These are phyloP conservation scores for Solanum dulcamara DNA, from an alignment of 257 asterid genomes.

Conservation along the genomic window DNA sequence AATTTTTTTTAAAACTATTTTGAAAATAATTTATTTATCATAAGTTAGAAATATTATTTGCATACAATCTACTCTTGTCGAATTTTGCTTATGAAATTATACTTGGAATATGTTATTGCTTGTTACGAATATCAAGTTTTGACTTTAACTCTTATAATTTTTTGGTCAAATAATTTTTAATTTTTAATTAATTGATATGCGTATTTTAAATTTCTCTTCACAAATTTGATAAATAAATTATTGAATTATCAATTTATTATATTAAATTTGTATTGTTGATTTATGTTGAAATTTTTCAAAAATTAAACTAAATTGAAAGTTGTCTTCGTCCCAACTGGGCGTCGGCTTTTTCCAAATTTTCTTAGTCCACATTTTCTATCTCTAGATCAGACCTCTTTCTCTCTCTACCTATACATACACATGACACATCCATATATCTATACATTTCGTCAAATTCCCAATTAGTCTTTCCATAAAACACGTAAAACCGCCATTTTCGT, in stretches of 20 bases:
- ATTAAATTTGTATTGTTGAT: neutral
- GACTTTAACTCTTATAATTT: too few species aligned
- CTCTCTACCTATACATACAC: neutral
- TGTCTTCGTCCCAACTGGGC: constrained; percentile 44
- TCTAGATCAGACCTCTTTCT: constrained; percentile 41
- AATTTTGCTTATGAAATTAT: too few species aligned
- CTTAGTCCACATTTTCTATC: constrained; percentile 42
- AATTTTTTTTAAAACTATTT: too few species aligned
- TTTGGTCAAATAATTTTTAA: too few species aligned
- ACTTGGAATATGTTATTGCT: too few species aligned
- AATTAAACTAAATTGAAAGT: constrained; percentile 10
- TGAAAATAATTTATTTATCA: too few species aligned
- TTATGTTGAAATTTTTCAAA: neutral
- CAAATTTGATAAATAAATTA: neutral
- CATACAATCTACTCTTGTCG: too few species aligned
- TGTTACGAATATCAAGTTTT: too few species aligned
- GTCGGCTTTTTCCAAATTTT: constrained; percentile 42
- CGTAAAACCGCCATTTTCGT: neutral
- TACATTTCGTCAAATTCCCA: neutral
- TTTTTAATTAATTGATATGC: neutral
- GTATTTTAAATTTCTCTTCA: neutral
- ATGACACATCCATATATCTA: neutral
- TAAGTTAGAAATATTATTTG: too few species aligned
- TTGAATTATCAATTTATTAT: neutral
- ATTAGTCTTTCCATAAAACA: neutral